Percentiles rank a stretch among this genome's conserved stretches.
phyloP scores from a whole-genome alignment of 352 stramenopile species.

The Globisporangium polare region DNA sequence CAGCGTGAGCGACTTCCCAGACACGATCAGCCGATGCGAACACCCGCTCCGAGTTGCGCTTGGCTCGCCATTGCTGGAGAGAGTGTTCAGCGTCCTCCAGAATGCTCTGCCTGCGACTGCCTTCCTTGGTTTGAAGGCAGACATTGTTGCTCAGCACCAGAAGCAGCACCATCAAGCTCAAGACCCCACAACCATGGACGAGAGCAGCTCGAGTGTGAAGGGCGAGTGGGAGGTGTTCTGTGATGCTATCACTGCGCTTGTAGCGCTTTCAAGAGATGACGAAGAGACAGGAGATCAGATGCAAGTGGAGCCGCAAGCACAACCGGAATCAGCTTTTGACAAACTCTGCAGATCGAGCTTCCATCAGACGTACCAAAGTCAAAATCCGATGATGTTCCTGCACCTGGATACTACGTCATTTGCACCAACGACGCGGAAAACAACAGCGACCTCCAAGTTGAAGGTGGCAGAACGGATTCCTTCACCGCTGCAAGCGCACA shows the following conservation, averaged over 20 bases:
- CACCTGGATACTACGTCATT: slow-evolving; percentile 27
- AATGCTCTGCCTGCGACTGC: slow-evolving; percentile 19
- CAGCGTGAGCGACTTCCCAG: slow-evolving; percentile 14
- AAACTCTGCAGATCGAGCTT: slow-evolving; percentile 36
- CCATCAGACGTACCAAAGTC: slow-evolving; percentile 39
- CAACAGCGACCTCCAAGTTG: background rate
- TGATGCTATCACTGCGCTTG: background rate
- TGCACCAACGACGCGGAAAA: background rate
- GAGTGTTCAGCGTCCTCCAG: slow-evolving; percentile 31
- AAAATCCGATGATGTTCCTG: slow-evolving; percentile 37
- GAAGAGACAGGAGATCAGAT: background rate
- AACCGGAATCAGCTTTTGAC: slow-evolving; percentile 28
- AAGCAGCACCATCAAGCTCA: background rate
- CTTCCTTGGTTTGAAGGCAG: slow-evolving; percentile 8
- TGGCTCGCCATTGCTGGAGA: slow-evolving; percentile 27
- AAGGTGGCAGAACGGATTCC: background rate
- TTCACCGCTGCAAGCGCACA: background rate
- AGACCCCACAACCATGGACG: background rate
- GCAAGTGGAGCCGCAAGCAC: slow-evolving; percentile 1
- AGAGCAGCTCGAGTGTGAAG: background rate
- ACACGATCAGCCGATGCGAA: slow-evolving; percentile 29
- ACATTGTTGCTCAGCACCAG: slow-evolving; percentile 9
- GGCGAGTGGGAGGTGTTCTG: slow-evolving; percentile 16
- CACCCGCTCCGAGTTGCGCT: slow-evolving; percentile 35
- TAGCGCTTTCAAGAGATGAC: background rate